Evolutionary conservation across 225 moss, liverwort and hornwort species (phyloP).

Genomic region (Bryum argenteum): DNA sequence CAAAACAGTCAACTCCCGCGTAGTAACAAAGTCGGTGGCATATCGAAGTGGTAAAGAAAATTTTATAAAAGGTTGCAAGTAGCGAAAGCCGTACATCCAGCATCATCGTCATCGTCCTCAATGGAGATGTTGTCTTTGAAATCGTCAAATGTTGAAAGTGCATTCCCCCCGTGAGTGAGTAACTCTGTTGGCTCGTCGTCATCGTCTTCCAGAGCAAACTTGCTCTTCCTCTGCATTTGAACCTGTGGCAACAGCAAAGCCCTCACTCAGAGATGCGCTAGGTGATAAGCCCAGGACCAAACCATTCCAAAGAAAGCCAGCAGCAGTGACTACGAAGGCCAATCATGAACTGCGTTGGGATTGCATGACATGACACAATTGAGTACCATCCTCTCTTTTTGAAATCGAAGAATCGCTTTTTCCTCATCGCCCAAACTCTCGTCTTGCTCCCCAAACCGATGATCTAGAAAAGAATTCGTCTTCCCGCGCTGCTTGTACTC

Average conservation of each 20-base stretch:
- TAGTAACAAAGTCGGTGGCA: neutral
- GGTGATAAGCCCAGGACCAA: conserved; percentile 1
- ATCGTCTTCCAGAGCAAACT: conserved; percentile 81
- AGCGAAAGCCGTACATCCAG: conserved; percentile 55
- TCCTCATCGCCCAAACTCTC: conserved; percentile 86
- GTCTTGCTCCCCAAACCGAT: conserved; percentile 92
- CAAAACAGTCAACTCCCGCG: conserved; percentile 6
- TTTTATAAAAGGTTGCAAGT: neutral
- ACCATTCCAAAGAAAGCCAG: neutral
- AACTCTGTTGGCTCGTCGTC: conserved; percentile 69
- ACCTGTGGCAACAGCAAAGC: conserved; percentile 45
- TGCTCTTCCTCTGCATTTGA: conserved; percentile 85
- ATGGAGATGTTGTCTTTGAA: conserved; percentile 74
- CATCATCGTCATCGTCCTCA: conserved; percentile 70
- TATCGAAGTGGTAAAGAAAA: neutral
- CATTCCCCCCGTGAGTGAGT: conserved; percentile 90
- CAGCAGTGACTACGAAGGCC: neutral
- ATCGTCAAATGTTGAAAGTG: conserved; percentile 82
- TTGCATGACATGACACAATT: neutral
- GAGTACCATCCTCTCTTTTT: conserved; percentile 89
- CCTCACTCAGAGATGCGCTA: neutral
- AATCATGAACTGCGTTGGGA: conserved; percentile 5
- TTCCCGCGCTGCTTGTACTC: conserved; percentile 95
- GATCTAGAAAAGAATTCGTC: conserved; percentile 82
- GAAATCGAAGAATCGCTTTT: conserved; percentile 91